Conservation (phyloP, 495 filamentous ascomycete species). For the Penicillium odoratum region DNA sequence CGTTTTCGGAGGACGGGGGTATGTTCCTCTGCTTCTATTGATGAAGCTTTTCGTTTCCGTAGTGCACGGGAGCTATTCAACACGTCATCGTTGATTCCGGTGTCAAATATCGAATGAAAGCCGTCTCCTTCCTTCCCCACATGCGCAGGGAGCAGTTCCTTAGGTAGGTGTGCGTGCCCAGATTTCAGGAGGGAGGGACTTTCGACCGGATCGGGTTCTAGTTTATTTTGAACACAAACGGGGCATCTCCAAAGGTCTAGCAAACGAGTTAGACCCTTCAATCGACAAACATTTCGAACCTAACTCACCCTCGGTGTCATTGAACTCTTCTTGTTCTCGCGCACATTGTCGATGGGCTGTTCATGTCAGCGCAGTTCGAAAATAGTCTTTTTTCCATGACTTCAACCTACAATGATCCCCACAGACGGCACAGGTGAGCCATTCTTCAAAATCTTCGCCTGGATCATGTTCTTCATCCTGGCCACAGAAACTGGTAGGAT, state of each 20-base stretch:
- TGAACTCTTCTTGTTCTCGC: constrained; percentile 70
- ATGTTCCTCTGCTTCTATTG: constrained; percentile 55
- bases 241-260: constrained; percentile 76
- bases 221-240: constrained; percentile 67
- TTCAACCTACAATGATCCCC: constrained; percentile 80
- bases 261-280: not conserved
- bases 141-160: constrained; percentile 75
- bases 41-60: constrained; percentile 78
- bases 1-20: constrained; percentile 47
- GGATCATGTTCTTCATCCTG: constrained; percentile 86
- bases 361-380: constrained; percentile 37
- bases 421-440: constrained; percentile 76
- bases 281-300: not conserved
- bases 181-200: constrained; percentile 43
- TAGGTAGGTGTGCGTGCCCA: constrained; percentile 57
- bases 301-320: constrained; percentile 64
- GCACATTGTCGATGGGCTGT: constrained; percentile 91
- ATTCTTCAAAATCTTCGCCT: constrained; percentile 82
- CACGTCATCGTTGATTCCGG: constrained; percentile 72
- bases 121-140: constrained; percentile 69
- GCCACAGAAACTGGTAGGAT: constrained; percentile 62
- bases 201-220: constrained; percentile 48
- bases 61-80: constrained; percentile 84
- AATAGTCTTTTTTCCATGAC: constrained; percentile 27
- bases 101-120: constrained; percentile 82